Evolutionary conservation across 1,284 basidiomycete genomes (phyloP).

Genomic region (Ganoderma resinaceum): DNA sequence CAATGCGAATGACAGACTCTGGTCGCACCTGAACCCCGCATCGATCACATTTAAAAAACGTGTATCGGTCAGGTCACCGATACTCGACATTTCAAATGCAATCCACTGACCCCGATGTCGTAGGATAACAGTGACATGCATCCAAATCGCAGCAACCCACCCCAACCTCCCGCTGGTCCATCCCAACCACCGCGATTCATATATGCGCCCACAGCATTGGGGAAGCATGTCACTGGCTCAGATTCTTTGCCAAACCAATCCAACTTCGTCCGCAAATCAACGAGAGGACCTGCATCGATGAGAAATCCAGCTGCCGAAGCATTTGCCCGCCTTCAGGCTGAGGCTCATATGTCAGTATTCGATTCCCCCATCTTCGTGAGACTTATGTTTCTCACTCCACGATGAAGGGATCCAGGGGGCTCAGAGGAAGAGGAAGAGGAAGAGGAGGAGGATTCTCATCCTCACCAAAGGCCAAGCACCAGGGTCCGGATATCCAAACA

Average conservation of each 20-base stretch:
- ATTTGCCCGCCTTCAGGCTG: slow-evolving; percentile 6
- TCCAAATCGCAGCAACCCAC: neutral
- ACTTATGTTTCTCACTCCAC: neutral
- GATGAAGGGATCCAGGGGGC: neutral
- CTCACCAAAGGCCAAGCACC: neutral
- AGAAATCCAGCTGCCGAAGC: slow-evolving; percentile 2
- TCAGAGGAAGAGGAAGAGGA: too few species aligned
- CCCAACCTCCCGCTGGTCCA: neutral
- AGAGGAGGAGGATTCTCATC: neutral
- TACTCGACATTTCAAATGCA: neutral
- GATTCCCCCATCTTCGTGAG: neutral
- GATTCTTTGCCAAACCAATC: neutral
- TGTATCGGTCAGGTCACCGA: neutral
- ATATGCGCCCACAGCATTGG: neutral
- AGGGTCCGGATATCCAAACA: neutral
- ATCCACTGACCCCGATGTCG: neutral
- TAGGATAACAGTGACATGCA: neutral
- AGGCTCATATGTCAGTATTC: neutral
- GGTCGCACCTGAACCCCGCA: neutral
- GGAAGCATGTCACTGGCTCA: neutral
- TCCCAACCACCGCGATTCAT: neutral
- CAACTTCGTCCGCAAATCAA: neutral
- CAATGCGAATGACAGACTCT: neutral
- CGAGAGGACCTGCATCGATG: neutral
- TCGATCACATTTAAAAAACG: neutral